Evolutionary conservation across 1,139 yeast genomes (phyloP), one percentile per base, ranked within the genome.

Genomic region (Nematodospora anomalae): DNA sequence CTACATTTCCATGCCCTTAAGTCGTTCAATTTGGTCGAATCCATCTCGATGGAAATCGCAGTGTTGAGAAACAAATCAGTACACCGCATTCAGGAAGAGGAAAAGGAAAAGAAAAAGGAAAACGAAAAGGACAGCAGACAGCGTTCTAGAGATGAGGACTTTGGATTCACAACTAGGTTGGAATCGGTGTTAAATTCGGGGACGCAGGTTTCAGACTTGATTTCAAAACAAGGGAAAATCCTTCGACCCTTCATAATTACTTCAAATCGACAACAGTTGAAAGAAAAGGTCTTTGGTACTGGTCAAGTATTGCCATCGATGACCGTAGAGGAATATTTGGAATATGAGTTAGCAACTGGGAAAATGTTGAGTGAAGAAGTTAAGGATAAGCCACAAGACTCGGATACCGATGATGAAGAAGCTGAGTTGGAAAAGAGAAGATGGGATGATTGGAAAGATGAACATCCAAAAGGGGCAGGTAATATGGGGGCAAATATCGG

Each of bases 381-480:
- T 23, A 60, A 60, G 33, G 58, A 62, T 41, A 37, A 47, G 28
- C 33, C 37, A 1, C 45, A 46, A 20, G 60, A 53, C n/a, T 60
- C 58, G 25, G 64, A 61, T 18, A 68, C 67, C 14, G 72, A 69
- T 21, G 61, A 61, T 16, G 75, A 72, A 30, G 79, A 76, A 32
- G 72, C 66, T 20, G 78, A 72, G 41, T 47, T 62, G 21, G 79
- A 77, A 51, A 79, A 83, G 39, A 71, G 98, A 45, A 74, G 75
- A 35, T 92, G 97, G 97, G 97, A 92, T 60, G 94, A 85, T 45
- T 92, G 94, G 72, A 81, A 80, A 35, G 99, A 92, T 49, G 80
- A 79, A 5, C 80, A 89, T 55, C 87, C 92, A 1, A 81, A 79
- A 57, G 96, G 96, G 4, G 79, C 89, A 36, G 98, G 97, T 12